Percentiles rank a stretch among this genome's conserved stretches.
Evolutionary conservation across 805 yeast species (phyloP).

Genomic region (Suhomyces tanzawaensis): DNA sequence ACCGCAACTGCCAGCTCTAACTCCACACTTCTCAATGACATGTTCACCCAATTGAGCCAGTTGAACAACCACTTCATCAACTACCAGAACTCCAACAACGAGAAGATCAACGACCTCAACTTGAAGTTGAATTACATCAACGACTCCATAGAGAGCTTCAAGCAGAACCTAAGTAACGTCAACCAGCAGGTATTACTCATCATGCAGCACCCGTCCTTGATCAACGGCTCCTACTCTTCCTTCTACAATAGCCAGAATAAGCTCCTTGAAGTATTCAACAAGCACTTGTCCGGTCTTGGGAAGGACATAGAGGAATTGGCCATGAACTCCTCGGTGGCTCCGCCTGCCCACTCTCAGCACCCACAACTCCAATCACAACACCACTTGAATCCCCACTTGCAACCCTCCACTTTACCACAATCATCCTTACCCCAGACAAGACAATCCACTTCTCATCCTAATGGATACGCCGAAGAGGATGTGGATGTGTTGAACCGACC

Average conservation of each 20-base stretch:
- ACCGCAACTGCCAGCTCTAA: background rate
- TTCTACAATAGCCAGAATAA: conserved; percentile 8
- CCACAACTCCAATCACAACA: conserved; percentile 6
- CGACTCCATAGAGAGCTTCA: conserved; percentile 13
- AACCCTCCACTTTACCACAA: background rate
- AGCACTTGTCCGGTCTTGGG: conserved; percentile 17
- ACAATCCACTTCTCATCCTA: background rate
- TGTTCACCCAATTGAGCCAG: conserved; percentile 15
- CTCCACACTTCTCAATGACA: conserved; percentile 4
- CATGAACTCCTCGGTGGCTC: background rate
- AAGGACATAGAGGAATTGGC: conserved; percentile 22
- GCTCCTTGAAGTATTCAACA: conserved; percentile 19
- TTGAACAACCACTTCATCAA: conserved; percentile 15
- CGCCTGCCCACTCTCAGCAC: background rate
- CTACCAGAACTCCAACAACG: conserved; percentile 18
- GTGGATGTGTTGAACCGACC: conserved; percentile 4
- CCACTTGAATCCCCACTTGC: background rate
- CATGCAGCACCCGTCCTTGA: conserved; percentile 6
- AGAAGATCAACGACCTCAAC: conserved; percentile 21
- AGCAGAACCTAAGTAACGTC: conserved; percentile 13
- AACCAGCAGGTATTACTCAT: conserved; percentile 11
- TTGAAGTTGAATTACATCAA: conserved; percentile 13
- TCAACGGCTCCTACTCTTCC: background rate
- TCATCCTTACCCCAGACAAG: no score
- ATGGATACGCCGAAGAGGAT: conserved; percentile 3